Base-by-base conservation (phyloP, 2,329 filamentous ascomycete species). In the Aspergillus pseudoviridinutans region DNA sequence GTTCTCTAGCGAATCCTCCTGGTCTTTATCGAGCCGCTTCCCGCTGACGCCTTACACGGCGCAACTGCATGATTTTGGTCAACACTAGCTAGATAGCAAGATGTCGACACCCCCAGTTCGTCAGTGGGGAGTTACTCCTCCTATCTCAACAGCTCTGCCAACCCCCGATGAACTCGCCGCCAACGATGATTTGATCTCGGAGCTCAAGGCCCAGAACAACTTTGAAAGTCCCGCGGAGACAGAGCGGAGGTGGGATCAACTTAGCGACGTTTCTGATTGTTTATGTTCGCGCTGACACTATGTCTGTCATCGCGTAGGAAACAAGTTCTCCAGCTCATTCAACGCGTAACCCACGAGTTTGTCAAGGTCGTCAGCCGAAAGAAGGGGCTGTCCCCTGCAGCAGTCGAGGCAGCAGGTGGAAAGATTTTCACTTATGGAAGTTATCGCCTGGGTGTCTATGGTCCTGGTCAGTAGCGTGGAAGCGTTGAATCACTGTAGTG, bases 381-480 rank as follows among this genome's bases (percentile, higher is more conserved):
- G 68, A 92, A 89, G 73, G 87, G 82, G 52, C 81, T 93, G 52
- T 88, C 92, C 49, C 84, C 90, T 47, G 86, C 87, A 32, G 84
- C 94, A 49, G 84, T 94, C 49, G 90, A 92, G 65, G 87, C 89
- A 69, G 90, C 92, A 5, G 90, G 92, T 54, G 94, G 92, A 63
- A 94, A 93, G 78, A 87, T 99, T 64, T 96, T 96, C 74, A 95
- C 93, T 1, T 99, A 94, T 74, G 94, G 94, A 62, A 97, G 94
- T 76, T 99, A 93, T 75, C 88, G 92, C 42, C 82, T 99, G 12
- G 94, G 94, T 59, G 94, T 97, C 25, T 96, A 90, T 74, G 92
- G 92, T 5, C 94, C 94, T 49, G 82, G 83, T 85, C 60, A 66
- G 74, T 70, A 38, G 24, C 22, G 41, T 3, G 35, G 2, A 25